Percentiles rank a stretch among this genome's conserved stretches.
Evolutionary conservation across 106 monocot genomes (phyloP).

Genomic region (Dendrobium nobile): DNA sequence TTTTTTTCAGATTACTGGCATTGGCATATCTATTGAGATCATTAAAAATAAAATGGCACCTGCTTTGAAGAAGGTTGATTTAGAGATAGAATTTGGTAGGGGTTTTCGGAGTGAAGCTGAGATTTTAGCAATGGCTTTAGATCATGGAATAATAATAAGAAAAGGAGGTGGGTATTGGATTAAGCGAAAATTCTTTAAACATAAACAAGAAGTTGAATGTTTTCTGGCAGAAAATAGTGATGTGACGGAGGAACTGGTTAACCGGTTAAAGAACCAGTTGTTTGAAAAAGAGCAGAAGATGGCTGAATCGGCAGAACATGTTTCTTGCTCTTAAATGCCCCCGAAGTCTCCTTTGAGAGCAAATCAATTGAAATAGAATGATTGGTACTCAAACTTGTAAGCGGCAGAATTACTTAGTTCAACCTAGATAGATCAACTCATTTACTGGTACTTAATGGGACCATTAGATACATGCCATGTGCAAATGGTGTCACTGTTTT

Average conservation of each 20-base stretch:
- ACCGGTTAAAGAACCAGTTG: slow-evolving; percentile 34
- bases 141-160: slow-evolving; percentile 43
- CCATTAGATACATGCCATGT: neutral
- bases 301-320: neutral
- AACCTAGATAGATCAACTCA: too few relatives aligned
- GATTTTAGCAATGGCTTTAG: slow-evolving; percentile 58
- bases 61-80: slow-evolving; percentile 46
- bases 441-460: too few relatives aligned
- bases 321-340: neutral
- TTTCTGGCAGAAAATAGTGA: slow-evolving; percentile 33
- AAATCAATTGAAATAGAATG: neutral
- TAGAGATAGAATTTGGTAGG: slow-evolving; percentile 67
- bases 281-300: slow-evolving; percentile 21
- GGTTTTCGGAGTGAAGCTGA: slow-evolving; percentile 59
- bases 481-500: neutral
- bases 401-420: too few relatives aligned
- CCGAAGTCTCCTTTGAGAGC: neutral
- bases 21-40: slow-evolving; percentile 60
- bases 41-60: slow-evolving; percentile 81
- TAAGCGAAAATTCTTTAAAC: slow-evolving; percentile 33
- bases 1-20: slow-evolving; percentile 47
- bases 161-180: slow-evolving; percentile 61
- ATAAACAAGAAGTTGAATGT: slow-evolving; percentile 33
- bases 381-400: too few relatives aligned
- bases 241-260: slow-evolving; percentile 34